A percentile compares a stretch with the other conserved stretches of the same genome.
These are phyloP conservation scores for Phaffomyces thermotolerans DNA, from an alignment of 805 yeast genomes.

Conservation along the genomic window DNA sequence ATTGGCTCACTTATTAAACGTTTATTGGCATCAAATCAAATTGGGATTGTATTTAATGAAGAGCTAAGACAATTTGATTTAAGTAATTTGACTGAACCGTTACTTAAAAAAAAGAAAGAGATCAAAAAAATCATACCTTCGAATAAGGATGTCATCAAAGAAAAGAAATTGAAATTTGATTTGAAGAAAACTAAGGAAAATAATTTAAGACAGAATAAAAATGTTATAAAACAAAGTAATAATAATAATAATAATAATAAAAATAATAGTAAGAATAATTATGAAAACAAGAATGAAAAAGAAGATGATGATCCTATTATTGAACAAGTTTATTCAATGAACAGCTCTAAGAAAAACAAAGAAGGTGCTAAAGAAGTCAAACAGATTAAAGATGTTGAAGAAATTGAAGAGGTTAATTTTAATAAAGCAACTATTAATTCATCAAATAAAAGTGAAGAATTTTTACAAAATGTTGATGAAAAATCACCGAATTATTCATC, in stretches of 20 bases:
- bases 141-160: neutral
- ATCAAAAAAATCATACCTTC: neutral
- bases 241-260: neutral
- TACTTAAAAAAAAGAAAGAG: conserved; percentile 1
- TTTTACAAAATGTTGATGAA: neutral
- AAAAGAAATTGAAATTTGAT: neutral
- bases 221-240: no score
- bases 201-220: neutral
- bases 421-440: no score
- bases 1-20: conserved; percentile 27
- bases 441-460: neutral
- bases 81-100: conserved; percentile 6
- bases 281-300: no score
- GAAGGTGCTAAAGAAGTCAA: no score
- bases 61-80: conserved; percentile 11
- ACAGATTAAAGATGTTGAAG: no score
- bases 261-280: neutral
- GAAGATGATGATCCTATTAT: neutral
- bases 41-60: conserved; percentile 25
- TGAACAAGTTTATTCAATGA: neutral
- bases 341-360: neutral
- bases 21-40: conserved; percentile 22
- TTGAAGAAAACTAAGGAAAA: neutral
- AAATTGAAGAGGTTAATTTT: no score
- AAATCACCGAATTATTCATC: neutral